Conservation (phyloP, 2,329 filamentous ascomycete genomes). For the Fusarium xylarioides region DNA sequence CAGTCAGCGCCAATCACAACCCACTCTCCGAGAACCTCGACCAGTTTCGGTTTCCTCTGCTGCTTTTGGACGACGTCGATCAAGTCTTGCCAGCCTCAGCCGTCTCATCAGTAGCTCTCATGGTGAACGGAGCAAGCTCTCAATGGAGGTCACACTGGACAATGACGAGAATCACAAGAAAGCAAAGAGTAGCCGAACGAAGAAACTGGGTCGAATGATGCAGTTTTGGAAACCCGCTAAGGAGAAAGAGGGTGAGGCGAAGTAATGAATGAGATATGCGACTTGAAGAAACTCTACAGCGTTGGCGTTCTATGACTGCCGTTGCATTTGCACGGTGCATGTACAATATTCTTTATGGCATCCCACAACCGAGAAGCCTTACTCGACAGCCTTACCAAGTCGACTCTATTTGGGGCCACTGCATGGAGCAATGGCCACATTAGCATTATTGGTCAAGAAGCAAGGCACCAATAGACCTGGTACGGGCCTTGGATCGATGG, state of each 20-base stretch:
- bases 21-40: slow-evolving; percentile 62
- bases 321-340: slow-evolving; percentile 50
- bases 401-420: not conserved
- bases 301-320: slow-evolving; percentile 31
- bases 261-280: slow-evolving; percentile 26
- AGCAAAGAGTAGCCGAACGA: slow-evolving; percentile 69
- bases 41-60: slow-evolving; percentile 70
- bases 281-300: slow-evolving; percentile 15
- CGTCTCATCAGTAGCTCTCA: slow-evolving; percentile 79
- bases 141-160: slow-evolving; percentile 70
- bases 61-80: slow-evolving; percentile 74
- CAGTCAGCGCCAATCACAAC: slow-evolving; percentile 58
- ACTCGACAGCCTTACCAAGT: slow-evolving; percentile 1
- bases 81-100: slow-evolving; percentile 80
- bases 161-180: slow-evolving; percentile 64
- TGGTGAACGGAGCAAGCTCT: slow-evolving; percentile 78
- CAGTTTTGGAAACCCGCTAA: slow-evolving; percentile 79
- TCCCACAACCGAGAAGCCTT: slow-evolving; percentile 15
- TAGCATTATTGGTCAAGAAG: slow-evolving; percentile 7
- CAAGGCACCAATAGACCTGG: slow-evolving; percentile 20
- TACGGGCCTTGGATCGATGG: slow-evolving; percentile 15
- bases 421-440: not conserved
- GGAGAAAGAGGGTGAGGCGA: slow-evolving; percentile 50
- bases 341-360: slow-evolving; percentile 48
- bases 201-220: slow-evolving; percentile 77